These are phyloP conservation scores for Coemansia guatemalensis DNA, from an alignment of 192 early-diverging fungal genomes.

Conservation along the genomic window DNA sequence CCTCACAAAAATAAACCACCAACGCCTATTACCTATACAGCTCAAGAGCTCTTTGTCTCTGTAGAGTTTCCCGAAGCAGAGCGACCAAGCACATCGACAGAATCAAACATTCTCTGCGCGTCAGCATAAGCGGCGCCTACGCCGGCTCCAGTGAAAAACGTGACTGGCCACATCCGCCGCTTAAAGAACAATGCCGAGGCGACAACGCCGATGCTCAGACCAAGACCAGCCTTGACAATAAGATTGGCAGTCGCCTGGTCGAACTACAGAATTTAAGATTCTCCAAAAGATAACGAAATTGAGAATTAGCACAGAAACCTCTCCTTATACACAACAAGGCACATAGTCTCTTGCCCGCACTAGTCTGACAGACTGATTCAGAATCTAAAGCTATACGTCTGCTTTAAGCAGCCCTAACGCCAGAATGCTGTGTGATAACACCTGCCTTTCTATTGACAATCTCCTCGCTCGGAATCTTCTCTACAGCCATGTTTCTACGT, in stretches of 20 bases:
- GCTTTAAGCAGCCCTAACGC: too few species aligned
- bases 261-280: constrained; percentile 61
- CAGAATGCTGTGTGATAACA: background rate
- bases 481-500: constrained; percentile 28
- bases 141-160: constrained; percentile 77
- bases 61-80: constrained; percentile 8
- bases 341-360: too few species aligned
- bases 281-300: background rate
- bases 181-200: constrained; percentile 83
- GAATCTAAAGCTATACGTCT: too few species aligned
- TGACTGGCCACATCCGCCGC: constrained; percentile 85
- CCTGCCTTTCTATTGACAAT: constrained; percentile 65
- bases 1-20: too few species aligned
- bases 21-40: too few species aligned
- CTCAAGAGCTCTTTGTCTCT: background rate
- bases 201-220: constrained; percentile 83
- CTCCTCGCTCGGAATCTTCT: constrained; percentile 60
- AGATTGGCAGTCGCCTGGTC: constrained; percentile 82
- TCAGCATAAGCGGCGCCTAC: constrained; percentile 81
- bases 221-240: constrained; percentile 77
- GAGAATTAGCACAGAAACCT: background rate
- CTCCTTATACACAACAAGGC: too few species aligned
- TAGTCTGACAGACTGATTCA: too few species aligned
- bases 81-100: constrained; percentile 39
- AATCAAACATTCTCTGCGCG: constrained; percentile 62